Evolutionary conservation across 78 protist species (phyloP).

Genomic region (Protostelium mycophagum): DNA sequence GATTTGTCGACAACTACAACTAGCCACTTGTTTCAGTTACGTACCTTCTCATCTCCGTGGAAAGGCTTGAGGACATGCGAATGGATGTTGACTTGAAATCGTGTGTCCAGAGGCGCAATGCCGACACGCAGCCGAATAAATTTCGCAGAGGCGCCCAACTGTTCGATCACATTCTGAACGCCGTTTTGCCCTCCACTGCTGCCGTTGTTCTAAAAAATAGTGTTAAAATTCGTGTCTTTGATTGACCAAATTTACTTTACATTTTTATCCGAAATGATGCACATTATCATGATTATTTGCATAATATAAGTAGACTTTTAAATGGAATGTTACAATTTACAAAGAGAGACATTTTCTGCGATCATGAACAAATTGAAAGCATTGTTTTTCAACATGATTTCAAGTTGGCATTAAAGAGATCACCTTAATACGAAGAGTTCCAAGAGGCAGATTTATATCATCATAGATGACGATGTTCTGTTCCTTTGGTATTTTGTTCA

Average conservation of each 20-base stretch:
- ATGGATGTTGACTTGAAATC: too few relatives aligned
- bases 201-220: constrained; percentile 31
- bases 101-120: too few relatives aligned
- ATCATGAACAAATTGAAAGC: too few relatives aligned
- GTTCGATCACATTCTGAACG: constrained; percentile 19
- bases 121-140: not conserved
- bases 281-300: too few relatives aligned
- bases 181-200: constrained; percentile 54
- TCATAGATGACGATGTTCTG: not conserved
- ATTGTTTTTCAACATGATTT: too few relatives aligned
- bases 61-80: too few relatives aligned
- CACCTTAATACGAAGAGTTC: not conserved
- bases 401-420: too few relatives aligned
- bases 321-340: constrained; percentile 21
- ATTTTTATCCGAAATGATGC: constrained; percentile 24
- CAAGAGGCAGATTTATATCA: not conserved
- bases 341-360: constrained; percentile 6
- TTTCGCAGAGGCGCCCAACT: constrained; percentile 4
- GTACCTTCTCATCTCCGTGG: too few relatives aligned
- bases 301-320: too few relatives aligned
- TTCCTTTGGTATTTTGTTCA: not conserved
- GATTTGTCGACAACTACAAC: too few relatives aligned
- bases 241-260: constrained; percentile 6
- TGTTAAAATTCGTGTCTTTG: too few relatives aligned
- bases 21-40: too few relatives aligned